phyloP scores from a whole-genome alignment of 371 early-diverging fungal genomes.

The Chytridium lagenaria region DNA sequence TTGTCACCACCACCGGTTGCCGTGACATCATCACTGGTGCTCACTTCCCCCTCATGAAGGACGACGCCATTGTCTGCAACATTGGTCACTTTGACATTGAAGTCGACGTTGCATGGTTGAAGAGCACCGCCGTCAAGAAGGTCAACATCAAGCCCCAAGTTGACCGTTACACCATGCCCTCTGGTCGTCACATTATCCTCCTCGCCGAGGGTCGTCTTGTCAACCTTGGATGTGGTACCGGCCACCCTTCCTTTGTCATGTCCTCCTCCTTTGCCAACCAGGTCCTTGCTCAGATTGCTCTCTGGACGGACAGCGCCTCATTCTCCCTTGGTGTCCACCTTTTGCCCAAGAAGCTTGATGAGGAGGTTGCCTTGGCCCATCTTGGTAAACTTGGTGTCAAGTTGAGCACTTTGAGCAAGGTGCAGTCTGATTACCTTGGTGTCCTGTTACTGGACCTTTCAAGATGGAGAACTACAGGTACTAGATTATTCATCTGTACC shows the following conservation, averaged over 20 bases:
- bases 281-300: constrained; percentile 97
- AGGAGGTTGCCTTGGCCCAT: constrained; percentile 98
- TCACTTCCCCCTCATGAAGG: constrained; percentile 94
- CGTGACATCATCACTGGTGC: constrained; percentile 95
- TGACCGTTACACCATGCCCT: constrained; percentile 94
- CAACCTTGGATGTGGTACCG: constrained; percentile 99
- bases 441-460: constrained; percentile 90
- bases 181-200: constrained; percentile 93
- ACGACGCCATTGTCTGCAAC: constrained; percentile 99
- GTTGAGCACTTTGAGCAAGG: constrained; percentile 45
- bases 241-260: constrained; percentile 99
- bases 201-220: constrained; percentile 98
- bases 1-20: constrained; percentile 99
- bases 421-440: constrained; percentile 78
- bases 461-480: constrained; percentile 87
- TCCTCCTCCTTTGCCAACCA: constrained; percentile 99
- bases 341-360: constrained; percentile 98
- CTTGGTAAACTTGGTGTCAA: constrained; percentile 95
- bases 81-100: constrained; percentile 99
- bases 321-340: constrained; percentile 97
- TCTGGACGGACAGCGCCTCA: constrained; percentile 90
- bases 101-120: constrained; percentile 99
- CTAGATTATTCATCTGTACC: constrained; percentile 18
- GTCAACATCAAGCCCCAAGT: constrained; percentile 99
- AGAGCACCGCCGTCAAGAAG: constrained; percentile 85